Base-by-base conservation (phyloP, 169 alveolate species). In the Eimeria tenella region DNA sequence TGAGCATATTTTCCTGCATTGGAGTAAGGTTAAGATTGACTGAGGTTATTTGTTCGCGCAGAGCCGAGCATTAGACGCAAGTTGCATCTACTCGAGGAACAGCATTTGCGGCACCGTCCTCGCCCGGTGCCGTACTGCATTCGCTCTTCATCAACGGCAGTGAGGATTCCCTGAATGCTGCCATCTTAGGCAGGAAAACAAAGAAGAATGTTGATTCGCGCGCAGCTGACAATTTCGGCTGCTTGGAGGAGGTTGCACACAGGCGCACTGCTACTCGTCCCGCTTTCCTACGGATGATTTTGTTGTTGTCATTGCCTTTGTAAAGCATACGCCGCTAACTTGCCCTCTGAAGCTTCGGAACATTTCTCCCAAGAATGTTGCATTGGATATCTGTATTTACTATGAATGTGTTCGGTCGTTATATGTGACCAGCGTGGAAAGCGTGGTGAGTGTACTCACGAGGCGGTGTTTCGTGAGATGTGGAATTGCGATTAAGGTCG, bases 101-200 rank as follows among this genome's bases (percentile, higher is more conserved):
- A 49, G 86, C 86, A 75, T 75, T 49, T 75, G 86, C 89, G 55
- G 89, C 89, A 81, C 89, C 89, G 89, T 71, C 89, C 89, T 81
- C 89, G 89, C 89, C 89, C 31, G 89, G 21, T 81, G 89, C 74
- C 68, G 60, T 81, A 58, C 89, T n/a, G 74, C 89, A 81, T 68
- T 21, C 70, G 55, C 89, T 21, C 89, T 58, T 81, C 31, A 55
- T 65, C 74, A 56, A 50, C 73, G 56, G 73, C 89, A 81, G 31
- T 53, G 23, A 15, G 74, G 89, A 81, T 81, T 56, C 89, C 89
- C 73, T 56, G 8, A 11, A 21, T 19, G 74, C 74, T 17, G 56
- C 23, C 56, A 10, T 53, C 89, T 4, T 1, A 21, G 42, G 60
- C 23, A 56, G 23, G 73, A 23, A 58, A 56, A 56, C 55, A 56